Evolutionary conservation across 345 rosid genomes (phyloP), one percentile per base, ranked within the genome.

Genomic region (Tarenaya hassleriana): DNA sequence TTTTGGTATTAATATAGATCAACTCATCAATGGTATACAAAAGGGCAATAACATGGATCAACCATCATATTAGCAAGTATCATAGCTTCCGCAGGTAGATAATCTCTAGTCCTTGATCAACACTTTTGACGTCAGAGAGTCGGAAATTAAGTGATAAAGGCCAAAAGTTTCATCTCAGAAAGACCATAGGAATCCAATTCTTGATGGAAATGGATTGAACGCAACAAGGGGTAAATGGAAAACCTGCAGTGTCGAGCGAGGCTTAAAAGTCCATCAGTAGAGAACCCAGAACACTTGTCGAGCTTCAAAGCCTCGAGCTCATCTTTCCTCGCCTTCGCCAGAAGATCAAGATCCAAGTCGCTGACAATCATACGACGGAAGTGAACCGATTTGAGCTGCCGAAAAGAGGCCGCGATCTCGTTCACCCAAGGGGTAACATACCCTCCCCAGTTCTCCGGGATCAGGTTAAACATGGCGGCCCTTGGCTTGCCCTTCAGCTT

Each of bases 371-470:
- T 92, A 52, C 98, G 63, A 34, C 91, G 53, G 48, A 88, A 83
- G 49, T 92, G 98, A 43, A 88, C 71, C 0, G 84, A 74, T 47
- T 64, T 85, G 57, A 92, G 79, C 69, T 74, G 76, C 52, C 66
- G 65, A 2, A 92, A 67, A 0, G 74, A 71, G 7, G 10, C 31
- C 0, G 79, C 62, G 8, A 92, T 85, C 68, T 75, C 91, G 0
- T 46, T 49, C 7, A 83, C 80, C 96, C 96, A 92, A 0, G 94
- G 95, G 4, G 81, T 72, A 1, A 76, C 88, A 16, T 62, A 73
- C 0, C 98, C 98, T 1, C 98, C 98, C 98, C 98, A 88, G 55
- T 88, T 77, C 71, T 88, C 96, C 0, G 95, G 98, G 19, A 92
- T 88, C 24, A 84, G 62, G 53, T 85, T 88, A 43, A 92, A 88